These are phyloP conservation scores for Mortierella sp. DNA, from an alignment of 371 early-diverging fungal genomes.

Conservation along the genomic window DNA sequence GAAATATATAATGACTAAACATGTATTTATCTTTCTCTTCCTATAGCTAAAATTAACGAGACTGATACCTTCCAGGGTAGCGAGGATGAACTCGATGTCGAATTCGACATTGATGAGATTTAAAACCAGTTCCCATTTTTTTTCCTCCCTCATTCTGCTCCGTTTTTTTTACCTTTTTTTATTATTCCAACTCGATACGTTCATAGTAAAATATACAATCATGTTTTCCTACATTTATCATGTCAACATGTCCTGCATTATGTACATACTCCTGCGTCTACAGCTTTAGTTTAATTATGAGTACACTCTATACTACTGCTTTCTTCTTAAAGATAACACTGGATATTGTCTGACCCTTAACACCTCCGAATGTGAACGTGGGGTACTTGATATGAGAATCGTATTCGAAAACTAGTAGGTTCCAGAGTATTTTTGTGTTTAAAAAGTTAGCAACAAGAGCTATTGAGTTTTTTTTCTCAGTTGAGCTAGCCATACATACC, in stretches of 20 bases:
- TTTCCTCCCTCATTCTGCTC: slow-evolving; percentile 4
- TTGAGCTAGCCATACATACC: slow-evolving; percentile 57
- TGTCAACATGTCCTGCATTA: neutral
- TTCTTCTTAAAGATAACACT: slow-evolving; percentile 83
- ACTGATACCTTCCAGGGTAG: slow-evolving; percentile 78
- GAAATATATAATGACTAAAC: neutral
- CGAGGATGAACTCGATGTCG: slow-evolving; percentile 88
- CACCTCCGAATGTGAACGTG: slow-evolving; percentile 91
- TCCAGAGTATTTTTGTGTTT: slow-evolving; percentile 3
- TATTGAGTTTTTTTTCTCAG: neutral
- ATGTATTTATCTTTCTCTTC: slow-evolving; percentile 7
- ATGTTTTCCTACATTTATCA: slow-evolving; percentile 3
- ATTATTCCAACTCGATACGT: slow-evolving; percentile 1
- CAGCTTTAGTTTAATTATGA: neutral
- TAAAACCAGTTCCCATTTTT: slow-evolving; percentile 38
- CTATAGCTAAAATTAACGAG: slow-evolving; percentile 81
- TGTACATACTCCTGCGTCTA: neutral
- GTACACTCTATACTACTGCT: slow-evolving; percentile 3
- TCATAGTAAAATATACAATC: slow-evolving; percentile 12
- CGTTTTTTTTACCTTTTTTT: slow-evolving; percentile 2
- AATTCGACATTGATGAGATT: slow-evolving; percentile 94
- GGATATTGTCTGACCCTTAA: slow-evolving; percentile 85
- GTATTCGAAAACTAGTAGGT: slow-evolving; percentile 69
- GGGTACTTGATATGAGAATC: slow-evolving; percentile 82
- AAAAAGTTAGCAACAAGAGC: neutral